Base-by-base conservation (phyloP, 495 filamentous ascomycete genomes). In the Aspergillus wentii region DNA sequence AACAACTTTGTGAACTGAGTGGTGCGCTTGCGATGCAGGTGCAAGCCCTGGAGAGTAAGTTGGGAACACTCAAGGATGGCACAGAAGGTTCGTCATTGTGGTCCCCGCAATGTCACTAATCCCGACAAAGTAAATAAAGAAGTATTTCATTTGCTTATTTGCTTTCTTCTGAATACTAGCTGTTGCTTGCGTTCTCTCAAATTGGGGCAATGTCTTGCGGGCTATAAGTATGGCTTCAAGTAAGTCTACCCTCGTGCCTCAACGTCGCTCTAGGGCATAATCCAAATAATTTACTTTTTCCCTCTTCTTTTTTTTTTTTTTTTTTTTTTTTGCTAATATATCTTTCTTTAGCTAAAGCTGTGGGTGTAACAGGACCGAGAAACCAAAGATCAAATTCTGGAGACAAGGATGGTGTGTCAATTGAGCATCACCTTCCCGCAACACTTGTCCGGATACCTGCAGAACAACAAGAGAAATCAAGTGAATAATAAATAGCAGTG, bases 171-270 rank as follows among this genome's bases (percentile, higher is more conserved):
- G 44, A 30, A 39, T 18, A 43, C 33, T 55, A 92, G 91, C 88
- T 49, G 88, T 98, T 54, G 92, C 92, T 32, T 79, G 82, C 31
- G 92, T 98, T 13, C 65, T 98, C 44, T 77, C 85, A 31, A 98
- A 98, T 61, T 98, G 92, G 92, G 85, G 95, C 51, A 94, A 89
- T 57, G 90, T 98, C 35, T 72, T 98, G 14, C 76, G 85, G 34
- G 89, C 89, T 25, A 96, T 98, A 51, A 85, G 84, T 54, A 94
- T 98, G 81, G 90, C 94, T 40, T 94, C 88, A 35, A 78, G 92
- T 98, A 79, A 57, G 85, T 61, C 44, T 49, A n/a, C 6, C 22
- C 10, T 25, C 22, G 10, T 10, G 10, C 10, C 10, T 25, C 22
- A 6, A n/a, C n/a, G n/a, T n/a, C n/a, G n/a, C n/a, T n/a, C n/a